Evolutionary conservation across 2,329 filamentous ascomycete genomes (phyloP).

Genomic region (Fusarium nodosum): DNA sequence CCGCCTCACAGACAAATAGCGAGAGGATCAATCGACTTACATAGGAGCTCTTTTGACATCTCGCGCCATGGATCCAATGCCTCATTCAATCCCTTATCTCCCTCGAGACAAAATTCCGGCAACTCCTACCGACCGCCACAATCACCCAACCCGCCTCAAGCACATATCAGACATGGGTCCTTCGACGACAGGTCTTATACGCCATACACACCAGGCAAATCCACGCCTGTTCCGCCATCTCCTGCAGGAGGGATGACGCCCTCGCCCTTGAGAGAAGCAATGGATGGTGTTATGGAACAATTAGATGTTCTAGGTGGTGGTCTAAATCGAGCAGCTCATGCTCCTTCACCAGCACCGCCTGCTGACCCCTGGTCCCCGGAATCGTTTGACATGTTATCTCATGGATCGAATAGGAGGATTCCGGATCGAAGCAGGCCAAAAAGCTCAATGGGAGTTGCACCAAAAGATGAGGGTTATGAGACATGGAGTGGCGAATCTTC

Average conservation of each 20-base stretch:
- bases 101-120: constrained; percentile 58
- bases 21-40: constrained; percentile 57
- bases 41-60: constrained; percentile 51
- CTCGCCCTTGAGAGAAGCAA: constrained; percentile 91
- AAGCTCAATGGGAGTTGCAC: constrained; percentile 79
- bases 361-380: constrained; percentile 91
- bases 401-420: constrained; percentile 46
- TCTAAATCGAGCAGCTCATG: constrained; percentile 66
- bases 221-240: constrained; percentile 77
- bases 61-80: constrained; percentile 55
- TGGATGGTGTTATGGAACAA: constrained; percentile 98
- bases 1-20: constrained; percentile 81
- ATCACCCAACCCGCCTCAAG: constrained; percentile 34
- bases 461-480: constrained; percentile 72
- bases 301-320: constrained; percentile 78
- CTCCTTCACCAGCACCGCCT: constrained; percentile 68
- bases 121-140: constrained; percentile 53
- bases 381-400: constrained; percentile 74
- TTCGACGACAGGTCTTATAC: constrained; percentile 54
- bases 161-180: constrained; percentile 42
- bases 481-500: constrained; percentile 70
- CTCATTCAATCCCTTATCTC: constrained; percentile 51
- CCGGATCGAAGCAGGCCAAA: constrained; percentile 64
- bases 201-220: constrained; percentile 65
- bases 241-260: constrained; percentile 80